Evolutionary conservation across 2,329 filamentous ascomycete genomes (phyloP), one percentile per base, ranked within the genome.

Genomic region (Nemania diffusa): DNA sequence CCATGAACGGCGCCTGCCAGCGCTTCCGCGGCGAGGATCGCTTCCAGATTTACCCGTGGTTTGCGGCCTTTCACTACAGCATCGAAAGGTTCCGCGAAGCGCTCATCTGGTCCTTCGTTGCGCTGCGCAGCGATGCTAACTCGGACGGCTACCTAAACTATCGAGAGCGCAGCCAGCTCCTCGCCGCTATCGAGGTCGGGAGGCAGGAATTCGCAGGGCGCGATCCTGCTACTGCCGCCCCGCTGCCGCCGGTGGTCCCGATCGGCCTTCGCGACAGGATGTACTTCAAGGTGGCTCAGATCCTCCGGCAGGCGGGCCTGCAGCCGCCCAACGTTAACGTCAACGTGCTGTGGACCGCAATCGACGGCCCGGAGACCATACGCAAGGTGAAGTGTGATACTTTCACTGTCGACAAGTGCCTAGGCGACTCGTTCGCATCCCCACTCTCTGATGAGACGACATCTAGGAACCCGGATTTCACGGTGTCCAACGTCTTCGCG

Each of bases 21-120:
- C 74, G 80, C 5, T 83, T 83, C 67, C 77, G 81, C 29, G 81
- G 81, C 24, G 80, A 83, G 67, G 79, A 77, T 2, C 75, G 75
- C 1, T 82, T 80, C 64, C 80, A 83, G 72, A 75, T 82, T 1
- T 82, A 81, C 64, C 79, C 80, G 0, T 82, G 81, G 81, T 82
- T 77, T 65, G 76, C 77, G 0, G 71, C 76, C 17, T 82, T 82
- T 69, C 81, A 83, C 69, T 82, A 82, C 70, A 80, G 77, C 15
- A 82, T 82, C 58, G 81, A 83, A 70, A 71, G 81, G 26, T 81
- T 82, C 62, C 74, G 81, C 1, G 81, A 83, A 67, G 80, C 78
- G 5, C 71, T 83, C 22, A 73, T 83, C 15, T 83, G 80, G 80
- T 81, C 79, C 40, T 82, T 81, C 61, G 74, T 83, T 58, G 80